Conservation (phyloP, 768 basidiomycete species). For the Kwoniella sp. region DNA sequence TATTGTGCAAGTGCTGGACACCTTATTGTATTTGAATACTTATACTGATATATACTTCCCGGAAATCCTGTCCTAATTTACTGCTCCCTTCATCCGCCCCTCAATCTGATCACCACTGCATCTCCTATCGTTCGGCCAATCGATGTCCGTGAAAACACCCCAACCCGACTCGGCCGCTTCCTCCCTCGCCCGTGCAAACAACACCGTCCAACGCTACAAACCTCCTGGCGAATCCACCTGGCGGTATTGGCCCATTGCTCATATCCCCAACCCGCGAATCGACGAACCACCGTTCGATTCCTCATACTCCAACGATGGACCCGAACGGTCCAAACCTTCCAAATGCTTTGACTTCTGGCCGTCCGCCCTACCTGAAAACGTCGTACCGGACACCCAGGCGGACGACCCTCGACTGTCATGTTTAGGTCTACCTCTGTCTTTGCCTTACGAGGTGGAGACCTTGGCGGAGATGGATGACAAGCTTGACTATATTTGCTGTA, state of each 20-base stretch:
- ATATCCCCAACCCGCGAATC: constrained; percentile 10
- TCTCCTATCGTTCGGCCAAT: neutral
- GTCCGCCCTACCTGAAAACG: constrained; percentile 8
- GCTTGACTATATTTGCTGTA: constrained; percentile 70
- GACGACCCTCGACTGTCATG: constrained; percentile 47
- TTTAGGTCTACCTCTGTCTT: constrained; percentile 46
- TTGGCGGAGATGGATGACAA: constrained; percentile 73
- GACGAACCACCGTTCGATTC: constrained; percentile 10
- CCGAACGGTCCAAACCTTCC: constrained; percentile 11
- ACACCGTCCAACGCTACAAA: neutral
- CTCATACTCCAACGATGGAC: neutral
- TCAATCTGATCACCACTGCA: neutral
- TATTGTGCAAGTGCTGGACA: neutral
- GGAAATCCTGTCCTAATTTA: neutral
- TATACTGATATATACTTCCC: neutral
- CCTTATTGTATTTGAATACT: neutral
- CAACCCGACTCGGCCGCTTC: neutral
- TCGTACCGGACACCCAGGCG: constrained; percentile 23
- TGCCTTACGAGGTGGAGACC: constrained; percentile 79
- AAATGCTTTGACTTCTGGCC: constrained; percentile 19
- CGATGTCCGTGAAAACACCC: neutral
- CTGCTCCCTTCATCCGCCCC: neutral
- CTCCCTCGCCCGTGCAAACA: constrained; percentile 3
- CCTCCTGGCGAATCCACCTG: neutral
- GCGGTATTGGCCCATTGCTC: constrained; percentile 11